These are phyloP conservation scores for Yamadazyma triangularis DNA, from an alignment of 1,139 yeast species.

Conservation along the genomic window DNA sequence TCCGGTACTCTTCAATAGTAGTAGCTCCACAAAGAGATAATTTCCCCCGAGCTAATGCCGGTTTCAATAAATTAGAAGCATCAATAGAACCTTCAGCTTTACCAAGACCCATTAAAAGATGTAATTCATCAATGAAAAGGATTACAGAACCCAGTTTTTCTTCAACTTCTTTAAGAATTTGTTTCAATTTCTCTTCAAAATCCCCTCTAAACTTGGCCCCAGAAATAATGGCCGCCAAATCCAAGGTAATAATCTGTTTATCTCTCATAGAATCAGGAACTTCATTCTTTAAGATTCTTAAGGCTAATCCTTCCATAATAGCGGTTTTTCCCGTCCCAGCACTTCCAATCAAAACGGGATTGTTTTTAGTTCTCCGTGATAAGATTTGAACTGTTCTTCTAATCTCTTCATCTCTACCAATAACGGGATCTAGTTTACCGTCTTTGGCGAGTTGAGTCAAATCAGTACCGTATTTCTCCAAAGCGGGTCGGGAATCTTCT, in stretches of 20 bases:
- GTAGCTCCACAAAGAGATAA: conserved; percentile 97
- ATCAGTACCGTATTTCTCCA: conserved; percentile 85
- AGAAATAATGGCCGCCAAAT: conserved; percentile 82
- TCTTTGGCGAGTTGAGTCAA: conserved; percentile 80
- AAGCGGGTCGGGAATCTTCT: conserved; percentile 62
- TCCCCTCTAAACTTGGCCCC: conserved; percentile 97
- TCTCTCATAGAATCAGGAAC: conserved; percentile 93
- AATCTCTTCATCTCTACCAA: conserved; percentile 95
- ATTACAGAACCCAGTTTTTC: conserved; percentile 75
- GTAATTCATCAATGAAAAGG: conserved; percentile 89
- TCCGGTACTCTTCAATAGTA: conserved; percentile 79
- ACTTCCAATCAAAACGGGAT: conserved; percentile 89
- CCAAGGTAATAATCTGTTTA: conserved; percentile 77
- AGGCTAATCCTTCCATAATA: conserved; percentile 93
- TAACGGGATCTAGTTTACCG: conserved; percentile 94
- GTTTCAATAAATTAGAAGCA: conserved; percentile 89
- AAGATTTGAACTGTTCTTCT: conserved; percentile 87
- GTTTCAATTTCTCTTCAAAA: conserved; percentile 85
- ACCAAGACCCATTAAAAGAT: conserved; percentile 86
- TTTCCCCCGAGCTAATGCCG: conserved; percentile 90
- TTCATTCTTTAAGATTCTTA: conserved; percentile 85
- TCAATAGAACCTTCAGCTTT: conserved; percentile 95
- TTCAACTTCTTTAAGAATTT: conserved; percentile 82
- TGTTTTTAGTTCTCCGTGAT: conserved; percentile 88
- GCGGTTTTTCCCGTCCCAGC: conserved; percentile 99